Evolutionary conservation across 768 basidiomycete species (phyloP).

Genomic region (Pleurotus djamor): DNA sequence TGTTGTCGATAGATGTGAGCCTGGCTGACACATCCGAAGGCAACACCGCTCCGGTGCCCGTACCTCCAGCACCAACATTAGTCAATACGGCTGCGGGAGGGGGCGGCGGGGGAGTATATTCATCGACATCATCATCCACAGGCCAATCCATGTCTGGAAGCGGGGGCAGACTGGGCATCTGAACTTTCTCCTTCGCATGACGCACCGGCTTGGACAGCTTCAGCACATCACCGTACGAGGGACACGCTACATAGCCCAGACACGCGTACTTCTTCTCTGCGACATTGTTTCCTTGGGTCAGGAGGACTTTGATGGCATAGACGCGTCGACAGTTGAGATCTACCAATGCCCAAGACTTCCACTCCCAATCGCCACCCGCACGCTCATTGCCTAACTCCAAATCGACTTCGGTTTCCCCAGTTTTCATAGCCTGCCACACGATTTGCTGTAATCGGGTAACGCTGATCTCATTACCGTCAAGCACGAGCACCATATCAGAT

Average conservation of each 20-base stretch:
- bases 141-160: constrained; percentile 14
- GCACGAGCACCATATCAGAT: constrained; percentile 16
- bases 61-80: not conserved
- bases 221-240: constrained; percentile 27
- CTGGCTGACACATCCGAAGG: constrained; percentile 24
- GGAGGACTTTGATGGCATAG: constrained; percentile 36
- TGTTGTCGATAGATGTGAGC: constrained; percentile 30
- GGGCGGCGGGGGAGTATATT: constrained; percentile 26
- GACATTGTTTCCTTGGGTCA: constrained; percentile 25
- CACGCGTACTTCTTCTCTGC: constrained; percentile 24
- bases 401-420: constrained; percentile 34
- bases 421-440: constrained; percentile 33
- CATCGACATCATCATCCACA: constrained; percentile 31
- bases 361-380: constrained; percentile 28
- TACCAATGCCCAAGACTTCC: constrained; percentile 34
- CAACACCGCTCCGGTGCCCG: constrained; percentile 9
- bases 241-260: constrained; percentile 33
- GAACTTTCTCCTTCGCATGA: constrained; percentile 29
- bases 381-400: constrained; percentile 26
- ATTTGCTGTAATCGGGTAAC: constrained; percentile 25
- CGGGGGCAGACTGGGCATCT: constrained; percentile 23
- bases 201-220: constrained; percentile 26
- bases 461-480: constrained; percentile 19
- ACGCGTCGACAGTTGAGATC: constrained; percentile 36
- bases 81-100: not conserved